Percentiles rank a stretch among this genome's conserved stretches.
These are phyloP conservation scores for Fusarium incarnatum DNA, from an alignment of 2,329 filamentous ascomycete species.

Conservation along the genomic window DNA sequence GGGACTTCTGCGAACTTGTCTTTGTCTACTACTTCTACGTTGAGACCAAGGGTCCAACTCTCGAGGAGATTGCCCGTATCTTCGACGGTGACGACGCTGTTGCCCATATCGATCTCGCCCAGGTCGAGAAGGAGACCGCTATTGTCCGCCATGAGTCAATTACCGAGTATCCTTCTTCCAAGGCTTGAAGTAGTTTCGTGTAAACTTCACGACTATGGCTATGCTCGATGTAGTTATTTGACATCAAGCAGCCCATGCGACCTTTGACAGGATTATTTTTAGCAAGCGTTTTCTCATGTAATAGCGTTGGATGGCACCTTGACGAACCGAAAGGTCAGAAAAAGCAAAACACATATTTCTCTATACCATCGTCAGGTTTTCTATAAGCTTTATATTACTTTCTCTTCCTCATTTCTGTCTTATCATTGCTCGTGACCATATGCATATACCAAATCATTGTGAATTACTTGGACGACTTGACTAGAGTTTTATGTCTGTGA, in stretches of 20 bases:
- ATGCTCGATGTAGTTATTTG: background rate
- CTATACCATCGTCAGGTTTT: slow-evolving; percentile 6
- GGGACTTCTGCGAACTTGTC: slow-evolving; percentile 69
- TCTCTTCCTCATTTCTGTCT: background rate
- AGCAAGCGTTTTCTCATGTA: slow-evolving; percentile 33
- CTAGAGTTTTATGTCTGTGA: too few relatives aligned
- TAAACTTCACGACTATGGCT: background rate
- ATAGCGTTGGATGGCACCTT: slow-evolving; percentile 11
- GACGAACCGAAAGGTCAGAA: slow-evolving; percentile 8
- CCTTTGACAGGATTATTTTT: slow-evolving; percentile 7
- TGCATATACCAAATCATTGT: background rate
- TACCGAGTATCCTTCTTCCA: slow-evolving; percentile 24
- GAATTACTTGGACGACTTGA: background rate
- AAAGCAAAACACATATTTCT: background rate
- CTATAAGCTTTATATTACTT: background rate
- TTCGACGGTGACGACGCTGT: slow-evolving; percentile 74
- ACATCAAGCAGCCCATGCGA: background rate
- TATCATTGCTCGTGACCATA: background rate
- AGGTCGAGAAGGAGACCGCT: slow-evolving; percentile 65
- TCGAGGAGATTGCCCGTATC: slow-evolving; percentile 71
- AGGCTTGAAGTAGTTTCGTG: slow-evolving; percentile 20
- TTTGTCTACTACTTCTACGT: slow-evolving; percentile 76
- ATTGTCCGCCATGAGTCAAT: slow-evolving; percentile 45
- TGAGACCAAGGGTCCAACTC: slow-evolving; percentile 77
- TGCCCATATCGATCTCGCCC: slow-evolving; percentile 64